Conservation (phyloP, 345 rosid genomes). For the Eucalyptus regnans region DNA sequence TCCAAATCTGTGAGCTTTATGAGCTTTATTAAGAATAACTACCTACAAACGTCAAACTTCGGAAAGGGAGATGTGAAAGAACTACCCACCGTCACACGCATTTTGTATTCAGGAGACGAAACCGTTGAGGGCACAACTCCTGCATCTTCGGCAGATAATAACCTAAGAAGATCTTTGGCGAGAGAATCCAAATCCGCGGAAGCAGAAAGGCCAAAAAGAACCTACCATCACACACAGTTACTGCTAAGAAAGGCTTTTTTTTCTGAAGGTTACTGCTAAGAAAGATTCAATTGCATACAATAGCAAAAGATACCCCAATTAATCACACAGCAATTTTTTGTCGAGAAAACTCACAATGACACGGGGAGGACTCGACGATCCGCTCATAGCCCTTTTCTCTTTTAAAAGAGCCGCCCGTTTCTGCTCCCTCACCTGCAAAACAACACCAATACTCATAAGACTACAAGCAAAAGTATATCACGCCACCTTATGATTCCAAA, state of each 20-base stretch:
- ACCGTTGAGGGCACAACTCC: conserved; percentile 35
- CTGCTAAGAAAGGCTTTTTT: background rate
- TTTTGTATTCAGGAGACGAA: conserved; percentile 56
- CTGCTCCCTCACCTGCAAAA: conserved; percentile 65
- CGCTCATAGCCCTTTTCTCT: conserved; percentile 63
- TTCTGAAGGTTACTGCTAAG: background rate
- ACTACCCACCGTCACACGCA: conserved; percentile 57
- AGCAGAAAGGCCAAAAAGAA: conserved; percentile 75
- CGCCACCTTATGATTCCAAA: background rate
- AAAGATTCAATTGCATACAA: background rate
- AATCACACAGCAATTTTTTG: background rate
- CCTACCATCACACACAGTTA: conserved; percentile 19
- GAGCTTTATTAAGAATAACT: background rate
- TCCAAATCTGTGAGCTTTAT: background rate
- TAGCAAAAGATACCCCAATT: background rate
- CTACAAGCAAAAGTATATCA: background rate
- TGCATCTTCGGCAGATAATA: conserved; percentile 27
- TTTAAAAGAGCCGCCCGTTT: conserved; percentile 67
- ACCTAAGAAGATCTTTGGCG: conserved; percentile 38
- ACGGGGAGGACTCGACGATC: conserved; percentile 52
- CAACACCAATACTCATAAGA: background rate
- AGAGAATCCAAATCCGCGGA: conserved; percentile 46
- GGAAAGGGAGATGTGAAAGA: background rate
- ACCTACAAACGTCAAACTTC: background rate
- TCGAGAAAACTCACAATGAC: conserved; percentile 46